Base-by-base conservation (phyloP, 495 filamentous ascomycete genomes). In the Penicillium samsonianum region DNA sequence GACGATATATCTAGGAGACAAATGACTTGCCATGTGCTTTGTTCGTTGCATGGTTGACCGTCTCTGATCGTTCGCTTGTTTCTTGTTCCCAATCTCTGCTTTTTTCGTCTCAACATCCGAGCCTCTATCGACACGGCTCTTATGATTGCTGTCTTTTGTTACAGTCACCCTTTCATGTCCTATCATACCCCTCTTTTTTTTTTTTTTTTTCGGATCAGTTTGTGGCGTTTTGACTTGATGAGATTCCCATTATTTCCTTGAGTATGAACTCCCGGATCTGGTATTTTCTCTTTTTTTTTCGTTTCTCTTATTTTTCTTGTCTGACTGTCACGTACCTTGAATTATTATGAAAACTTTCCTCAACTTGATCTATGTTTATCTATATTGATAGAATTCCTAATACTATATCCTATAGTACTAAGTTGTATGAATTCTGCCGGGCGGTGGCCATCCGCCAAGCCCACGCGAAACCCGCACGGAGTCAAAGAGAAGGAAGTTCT, bases 401-500 rank as follows among this genome's bases (percentile, higher is more conserved):
- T 16, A 44, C 7, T 23, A 44, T 16, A 44, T 25, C 19, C 11
- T 42, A 42, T 9, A 42, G 6, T 17, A 42, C n/a, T n/a, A 14
- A 42, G 26, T 5, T 23, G 28, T 43, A 20, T 37, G n/a, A 33
- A 49, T 69, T 69, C 59, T 69, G 67, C 67, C 67, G 57, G 63
- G 65, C 65, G 65, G 64, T 67, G 56, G 59, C 11, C 3, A 26
- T 5, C 19, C 44, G 59, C 66, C 65, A 63, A 66, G 65, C 46
- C 57, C 63, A 66, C 63, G 56, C 59, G 63, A 67, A 68, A 65
- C 67, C 67, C 67, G 67, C 65, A 68, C 65, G 65, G 63, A 64
- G 65, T 64, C 64, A 54, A 44, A 57, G 45, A 42, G 55, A 69
- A 53, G 54, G 55, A 65, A 64, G 67, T 64, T 61, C 67, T 69